Percentiles rank a stretch among this genome's conserved stretches.
Conservation (phyloP, 179 eudicot genomes). For the Beta corolliflora region DNA sequence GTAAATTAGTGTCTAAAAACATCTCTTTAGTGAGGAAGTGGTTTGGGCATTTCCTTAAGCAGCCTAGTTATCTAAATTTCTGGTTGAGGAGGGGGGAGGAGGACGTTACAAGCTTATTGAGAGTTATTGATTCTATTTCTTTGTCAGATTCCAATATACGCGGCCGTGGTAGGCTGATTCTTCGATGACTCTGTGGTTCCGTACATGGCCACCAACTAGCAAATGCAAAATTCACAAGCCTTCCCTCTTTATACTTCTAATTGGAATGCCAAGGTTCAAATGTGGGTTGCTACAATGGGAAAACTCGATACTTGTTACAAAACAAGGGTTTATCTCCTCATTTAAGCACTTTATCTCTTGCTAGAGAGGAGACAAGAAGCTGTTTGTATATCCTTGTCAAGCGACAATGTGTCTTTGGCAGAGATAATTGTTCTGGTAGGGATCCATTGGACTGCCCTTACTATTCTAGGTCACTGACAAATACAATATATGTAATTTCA, state of each 20-base stretch:
- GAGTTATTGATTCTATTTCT: no score
- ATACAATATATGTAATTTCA: background rate
- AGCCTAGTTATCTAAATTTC: no score
- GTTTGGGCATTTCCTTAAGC: no score
- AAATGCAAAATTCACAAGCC: background rate
- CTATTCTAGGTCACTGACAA: background rate
- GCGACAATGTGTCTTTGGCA: no score
- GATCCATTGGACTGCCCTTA: background rate
- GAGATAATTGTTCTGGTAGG: background rate
- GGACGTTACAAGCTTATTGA: no score
- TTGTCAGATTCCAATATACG: background rate
- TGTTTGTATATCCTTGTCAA: background rate
- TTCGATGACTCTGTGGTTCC: no score
- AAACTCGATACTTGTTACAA: background rate
- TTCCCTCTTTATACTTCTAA: background rate
- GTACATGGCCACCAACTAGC: background rate
- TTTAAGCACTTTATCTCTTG: background rate
- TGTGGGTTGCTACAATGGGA: background rate
- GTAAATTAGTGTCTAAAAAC: no score
- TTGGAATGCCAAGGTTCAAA: background rate
- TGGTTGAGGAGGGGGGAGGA: no score
- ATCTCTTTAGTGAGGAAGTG: no score
- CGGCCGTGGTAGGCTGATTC: no score
- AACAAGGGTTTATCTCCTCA: background rate
- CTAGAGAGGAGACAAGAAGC: background rate